Evolutionary conservation across 768 basidiomycete genomes (phyloP).

Genomic region (Candolleomyces efflorescens): DNA sequence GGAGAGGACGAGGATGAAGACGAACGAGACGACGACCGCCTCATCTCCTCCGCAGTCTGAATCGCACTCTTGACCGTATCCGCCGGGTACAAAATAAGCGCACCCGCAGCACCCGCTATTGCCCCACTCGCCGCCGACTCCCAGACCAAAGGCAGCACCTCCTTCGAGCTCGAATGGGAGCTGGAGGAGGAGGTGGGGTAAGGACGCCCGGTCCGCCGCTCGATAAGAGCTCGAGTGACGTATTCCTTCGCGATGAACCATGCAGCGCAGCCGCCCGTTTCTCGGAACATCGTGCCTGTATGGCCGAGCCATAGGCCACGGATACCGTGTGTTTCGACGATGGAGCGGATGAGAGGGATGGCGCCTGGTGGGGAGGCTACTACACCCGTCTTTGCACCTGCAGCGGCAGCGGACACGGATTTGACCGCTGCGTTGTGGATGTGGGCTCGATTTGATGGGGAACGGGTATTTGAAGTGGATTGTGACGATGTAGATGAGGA

Average conservation of each 20-base stretch:
- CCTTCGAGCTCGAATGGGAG: neutral
- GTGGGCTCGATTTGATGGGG: neutral
- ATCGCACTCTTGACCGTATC: conserved; percentile 94
- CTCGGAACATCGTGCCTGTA: conserved; percentile 80
- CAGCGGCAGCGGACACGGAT: conserved; percentile 9
- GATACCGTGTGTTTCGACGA: conserved; percentile 50
- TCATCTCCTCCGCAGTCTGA: conserved; percentile 88
- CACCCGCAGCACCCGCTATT: conserved; percentile 80
- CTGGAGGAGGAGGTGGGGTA: neutral
- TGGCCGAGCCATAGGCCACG: conserved; percentile 84
- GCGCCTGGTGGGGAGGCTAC: conserved; percentile 56
- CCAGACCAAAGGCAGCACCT: conserved; percentile 42
- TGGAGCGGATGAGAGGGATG: conserved; percentile 54
- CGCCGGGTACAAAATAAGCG: conserved; percentile 89
- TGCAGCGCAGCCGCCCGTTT: conserved; percentile 80
- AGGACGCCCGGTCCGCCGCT: conserved; percentile 27
- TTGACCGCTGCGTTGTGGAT: conserved; percentile 10
- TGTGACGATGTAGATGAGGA: too few relatives aligned
- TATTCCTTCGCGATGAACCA: conserved; percentile 89
- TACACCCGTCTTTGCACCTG: too few relatives aligned
- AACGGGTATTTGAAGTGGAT: neutral
- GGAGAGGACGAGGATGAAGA: too few relatives aligned
- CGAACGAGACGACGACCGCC: conserved; percentile 14
- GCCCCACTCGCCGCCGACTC: conserved; percentile 88
- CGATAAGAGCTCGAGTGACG: conserved; percentile 58